Percentiles rank a stretch among this genome's conserved stretches.
Evolutionary conservation across 176 grass and related monocot genomes (phyloP).

Genomic region (Aechmea fasciata): DNA sequence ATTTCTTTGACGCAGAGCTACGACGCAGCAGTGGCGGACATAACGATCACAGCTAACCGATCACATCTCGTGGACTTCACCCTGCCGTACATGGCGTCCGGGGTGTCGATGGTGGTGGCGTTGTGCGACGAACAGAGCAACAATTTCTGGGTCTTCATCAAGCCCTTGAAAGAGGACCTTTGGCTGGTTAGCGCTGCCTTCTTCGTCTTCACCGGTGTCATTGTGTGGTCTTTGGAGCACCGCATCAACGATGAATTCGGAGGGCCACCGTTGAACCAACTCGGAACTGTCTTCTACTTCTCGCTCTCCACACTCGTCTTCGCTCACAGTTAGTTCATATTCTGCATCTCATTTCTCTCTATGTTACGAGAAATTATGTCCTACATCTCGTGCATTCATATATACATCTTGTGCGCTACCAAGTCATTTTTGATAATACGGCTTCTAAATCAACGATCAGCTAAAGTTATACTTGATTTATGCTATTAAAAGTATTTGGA

Average conservation of each 20-base stretch:
- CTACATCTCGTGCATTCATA: too few species aligned
- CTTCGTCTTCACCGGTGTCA: constrained; percentile 39
- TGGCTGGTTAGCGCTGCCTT: constrained; percentile 47
- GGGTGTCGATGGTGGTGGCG: constrained; percentile 41
- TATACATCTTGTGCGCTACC: too few species aligned
- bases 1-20: constrained; percentile 21
- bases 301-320: constrained; percentile 59
- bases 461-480: too few species aligned
- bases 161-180: constrained; percentile 37
- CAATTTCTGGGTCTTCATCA: constrained; percentile 39
- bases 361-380: too few species aligned
- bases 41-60: constrained; percentile 48
- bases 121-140: constrained; percentile 23
- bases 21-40: constrained; percentile 32
- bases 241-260: constrained; percentile 14
- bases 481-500: too few species aligned
- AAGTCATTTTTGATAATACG: too few species aligned
- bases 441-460: too few species aligned
- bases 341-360: too few species aligned
- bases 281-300: constrained; percentile 66
- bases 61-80: constrained; percentile 46
- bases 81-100: constrained; percentile 38
- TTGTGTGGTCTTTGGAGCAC: constrained; percentile 28
- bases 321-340: constrained; percentile 22
- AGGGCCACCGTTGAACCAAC: constrained; percentile 29